Conservation (phyloP, 345 rosid genomes). For the Euphorbia pulcherrima region DNA sequence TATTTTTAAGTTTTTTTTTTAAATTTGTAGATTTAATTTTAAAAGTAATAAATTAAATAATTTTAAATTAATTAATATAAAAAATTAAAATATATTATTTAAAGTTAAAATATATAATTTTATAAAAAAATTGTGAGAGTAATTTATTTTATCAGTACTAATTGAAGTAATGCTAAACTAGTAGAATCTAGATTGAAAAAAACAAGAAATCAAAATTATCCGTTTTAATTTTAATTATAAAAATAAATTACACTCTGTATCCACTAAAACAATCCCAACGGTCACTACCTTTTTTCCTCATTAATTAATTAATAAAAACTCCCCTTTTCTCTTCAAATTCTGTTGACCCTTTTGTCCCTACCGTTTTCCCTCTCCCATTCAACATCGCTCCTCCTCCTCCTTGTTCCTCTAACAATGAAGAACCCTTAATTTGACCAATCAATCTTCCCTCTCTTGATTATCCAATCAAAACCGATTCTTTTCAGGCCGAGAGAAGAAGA, state of each 20-base stretch:
- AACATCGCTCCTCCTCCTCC: slow-evolving; percentile 11
- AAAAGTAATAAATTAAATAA: too few relatives aligned
- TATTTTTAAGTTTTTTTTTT: too few relatives aligned
- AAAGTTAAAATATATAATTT: too few relatives aligned
- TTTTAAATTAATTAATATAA: too few relatives aligned
- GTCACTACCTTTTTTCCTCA: slow-evolving; percentile 39
- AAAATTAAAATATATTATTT: too few relatives aligned
- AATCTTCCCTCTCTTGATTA: neutral
- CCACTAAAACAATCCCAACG: slow-evolving; percentile 40
- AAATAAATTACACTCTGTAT: slow-evolving; percentile 30
- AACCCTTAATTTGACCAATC: slow-evolving; percentile 10
- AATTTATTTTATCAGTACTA: too few relatives aligned
- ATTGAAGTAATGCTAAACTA: too few relatives aligned
- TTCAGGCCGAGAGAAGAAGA: slow-evolving; percentile 2
- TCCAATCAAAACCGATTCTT: neutral
- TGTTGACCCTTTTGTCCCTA: slow-evolving; percentile 38
- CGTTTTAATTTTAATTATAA: too few relatives aligned
- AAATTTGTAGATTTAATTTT: too few relatives aligned
- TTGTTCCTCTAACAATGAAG: slow-evolving; percentile 27
- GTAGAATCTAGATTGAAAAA: too few relatives aligned
- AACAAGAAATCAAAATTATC: too few relatives aligned
- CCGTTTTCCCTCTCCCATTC: slow-evolving; percentile 10
- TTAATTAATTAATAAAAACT: slow-evolving; percentile 5
- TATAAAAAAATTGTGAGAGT: too few relatives aligned
- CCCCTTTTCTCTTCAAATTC: slow-evolving; percentile 23